phyloP scores from a whole-genome alignment of 208 protist genomes.

The Entamoeba moshkovskii region DNA sequence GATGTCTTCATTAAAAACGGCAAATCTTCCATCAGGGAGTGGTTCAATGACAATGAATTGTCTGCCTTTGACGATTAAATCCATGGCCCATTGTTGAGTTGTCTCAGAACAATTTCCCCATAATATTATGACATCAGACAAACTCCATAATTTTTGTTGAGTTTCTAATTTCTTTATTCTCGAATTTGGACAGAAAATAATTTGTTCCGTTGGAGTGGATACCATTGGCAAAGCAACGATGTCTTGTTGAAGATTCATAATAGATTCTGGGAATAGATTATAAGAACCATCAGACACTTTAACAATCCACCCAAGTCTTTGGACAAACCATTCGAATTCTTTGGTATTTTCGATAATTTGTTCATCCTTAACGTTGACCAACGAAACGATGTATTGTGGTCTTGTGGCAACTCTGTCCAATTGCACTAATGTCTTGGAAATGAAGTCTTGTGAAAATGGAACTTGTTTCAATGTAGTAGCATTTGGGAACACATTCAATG shows the following conservation, averaged over 20 bases:
- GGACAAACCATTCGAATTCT: neutral
- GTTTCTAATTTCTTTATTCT: slow-evolving; percentile 1
- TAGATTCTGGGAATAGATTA: neutral
- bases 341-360: neutral
- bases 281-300: neutral
- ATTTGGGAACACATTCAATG: neutral
- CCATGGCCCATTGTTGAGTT: neutral
- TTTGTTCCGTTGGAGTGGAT: neutral
- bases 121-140: neutral
- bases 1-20: neutral
- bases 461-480: neutral
- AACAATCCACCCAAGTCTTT: neutral
- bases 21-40: neutral
- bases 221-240: neutral
- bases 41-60: neutral
- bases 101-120: neutral
- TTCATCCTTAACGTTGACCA: neutral
- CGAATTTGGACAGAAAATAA: neutral
- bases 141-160: neutral
- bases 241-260: neutral
- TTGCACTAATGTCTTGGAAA: neutral
- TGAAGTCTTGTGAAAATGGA: neutral
- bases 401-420: neutral
- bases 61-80: neutral
- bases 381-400: neutral